Percentiles rank a stretch among this genome's conserved stretches.
These are phyloP conservation scores for Abelmoschus esculentus DNA, from an alignment of 345 rosid species.

Conservation along the genomic window DNA sequence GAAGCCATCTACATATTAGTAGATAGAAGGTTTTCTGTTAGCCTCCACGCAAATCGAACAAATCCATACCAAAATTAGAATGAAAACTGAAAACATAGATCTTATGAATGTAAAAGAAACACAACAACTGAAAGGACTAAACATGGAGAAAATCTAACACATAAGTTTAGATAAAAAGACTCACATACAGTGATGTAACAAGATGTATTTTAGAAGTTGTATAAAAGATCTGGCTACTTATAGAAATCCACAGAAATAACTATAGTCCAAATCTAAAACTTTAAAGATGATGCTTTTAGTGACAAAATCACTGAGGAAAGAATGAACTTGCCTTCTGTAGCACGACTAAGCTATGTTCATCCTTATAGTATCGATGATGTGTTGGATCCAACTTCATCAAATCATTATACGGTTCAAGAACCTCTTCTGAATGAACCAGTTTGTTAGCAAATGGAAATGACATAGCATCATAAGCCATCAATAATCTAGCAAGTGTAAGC, in stretches of 20 bases:
- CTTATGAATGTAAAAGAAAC: not conserved
- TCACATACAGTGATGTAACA: not conserved
- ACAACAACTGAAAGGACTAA: not conserved
- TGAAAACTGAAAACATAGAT: not conserved
- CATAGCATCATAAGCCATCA: slow-evolving; percentile 59
- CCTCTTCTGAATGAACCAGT: slow-evolving; percentile 46
- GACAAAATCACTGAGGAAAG: not conserved
- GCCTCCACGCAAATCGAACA: not conserved
- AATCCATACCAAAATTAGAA: no score
- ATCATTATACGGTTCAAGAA: slow-evolving; percentile 53
- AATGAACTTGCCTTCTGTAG: slow-evolving; percentile 45
- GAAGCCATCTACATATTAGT: slow-evolving; percentile 67
- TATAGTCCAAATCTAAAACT: not conserved
- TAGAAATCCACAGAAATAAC: not conserved
- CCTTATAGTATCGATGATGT: slow-evolving; percentile 70
- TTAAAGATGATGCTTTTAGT: not conserved
- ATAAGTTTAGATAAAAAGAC: not conserved
- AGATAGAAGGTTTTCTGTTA: slow-evolving; percentile 16
- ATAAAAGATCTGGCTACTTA: not conserved
- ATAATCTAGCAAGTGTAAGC: slow-evolving; percentile 80
- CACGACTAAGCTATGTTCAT: slow-evolving; percentile 57
- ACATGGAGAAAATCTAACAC: not conserved
- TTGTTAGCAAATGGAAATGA: slow-evolving; percentile 20
- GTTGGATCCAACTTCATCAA: slow-evolving; percentile 63
- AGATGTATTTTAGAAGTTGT: not conserved